Conservation (phyloP, 805 yeast species). For the Blastobotrys parvus region DNA sequence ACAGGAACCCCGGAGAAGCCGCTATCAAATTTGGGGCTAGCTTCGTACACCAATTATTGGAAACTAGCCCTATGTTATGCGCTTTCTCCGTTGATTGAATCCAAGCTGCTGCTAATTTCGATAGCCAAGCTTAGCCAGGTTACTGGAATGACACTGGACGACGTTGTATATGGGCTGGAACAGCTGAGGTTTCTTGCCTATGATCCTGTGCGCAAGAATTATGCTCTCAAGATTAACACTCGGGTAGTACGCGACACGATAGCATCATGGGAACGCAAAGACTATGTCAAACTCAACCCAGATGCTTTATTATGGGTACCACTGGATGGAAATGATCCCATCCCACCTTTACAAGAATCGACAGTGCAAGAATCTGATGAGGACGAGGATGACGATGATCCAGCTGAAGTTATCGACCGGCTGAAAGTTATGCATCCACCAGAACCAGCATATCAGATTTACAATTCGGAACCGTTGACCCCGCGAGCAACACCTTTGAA, state of each 20-base stretch:
- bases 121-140: constrained; percentile 53
- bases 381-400: neutral
- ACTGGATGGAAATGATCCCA: neutral
- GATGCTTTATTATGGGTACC: neutral
- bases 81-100: constrained; percentile 21
- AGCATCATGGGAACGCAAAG: neutral
- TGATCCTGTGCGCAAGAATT: constrained; percentile 25
- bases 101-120: constrained; percentile 26
- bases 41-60: constrained; percentile 88
- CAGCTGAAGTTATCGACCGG: neutral
- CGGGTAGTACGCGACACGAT: neutral
- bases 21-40: constrained; percentile 71
- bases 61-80: constrained; percentile 50
- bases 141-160: constrained; percentile 84
- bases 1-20: constrained; percentile 96
- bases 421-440: neutral
- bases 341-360: neutral
- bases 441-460: neutral
- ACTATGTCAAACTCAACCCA: neutral
- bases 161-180: constrained; percentile 81
- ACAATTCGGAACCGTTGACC: neutral
- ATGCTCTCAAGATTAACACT: neutral
- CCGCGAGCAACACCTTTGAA: too few species aligned
- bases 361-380: neutral
- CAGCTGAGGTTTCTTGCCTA: constrained; percentile 54